Percentiles rank a stretch among this genome's conserved stretches.
These are phyloP conservation scores for Ilex aquifolium DNA, from an alignment of 257 asterid species.

Conservation along the genomic window DNA sequence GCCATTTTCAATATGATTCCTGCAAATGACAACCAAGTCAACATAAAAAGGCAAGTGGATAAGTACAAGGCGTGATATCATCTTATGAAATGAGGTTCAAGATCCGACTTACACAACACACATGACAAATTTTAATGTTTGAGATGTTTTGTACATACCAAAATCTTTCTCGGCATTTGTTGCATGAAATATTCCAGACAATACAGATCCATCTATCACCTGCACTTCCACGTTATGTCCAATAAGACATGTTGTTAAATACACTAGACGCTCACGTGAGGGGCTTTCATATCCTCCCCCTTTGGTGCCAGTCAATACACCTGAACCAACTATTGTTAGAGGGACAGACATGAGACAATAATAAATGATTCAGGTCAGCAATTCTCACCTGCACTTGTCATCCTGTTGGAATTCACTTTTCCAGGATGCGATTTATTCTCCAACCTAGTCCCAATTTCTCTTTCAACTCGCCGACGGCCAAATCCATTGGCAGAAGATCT, in stretches of 20 bases:
- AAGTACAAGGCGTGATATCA: background rate
- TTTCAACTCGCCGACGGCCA: constrained; percentile 70
- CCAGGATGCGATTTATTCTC: constrained; percentile 57
- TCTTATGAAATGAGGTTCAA: background rate
- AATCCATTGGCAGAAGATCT: constrained; percentile 73
- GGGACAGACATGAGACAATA: constrained; percentile 2
- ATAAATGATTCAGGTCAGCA: constrained; percentile 11
- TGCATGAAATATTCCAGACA: constrained; percentile 81
- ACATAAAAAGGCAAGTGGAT: no score
- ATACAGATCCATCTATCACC: constrained; percentile 76
- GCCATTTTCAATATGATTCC: constrained; percentile 95
- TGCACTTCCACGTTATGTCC: constrained; percentile 97
- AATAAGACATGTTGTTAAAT: constrained; percentile 65
- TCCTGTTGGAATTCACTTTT: constrained; percentile 40
- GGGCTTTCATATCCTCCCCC: constrained; percentile 49
- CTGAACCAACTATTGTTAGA: constrained; percentile 32
- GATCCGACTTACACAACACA: background rate
- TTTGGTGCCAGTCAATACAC: constrained; percentile 19
- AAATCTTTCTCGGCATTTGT: constrained; percentile 71
- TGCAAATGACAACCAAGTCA: constrained; percentile 19
- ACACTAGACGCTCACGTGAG: constrained; percentile 66
- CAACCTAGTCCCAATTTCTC: constrained; percentile 42
- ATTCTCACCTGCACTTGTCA: constrained; percentile 45
- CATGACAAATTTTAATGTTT: background rate
- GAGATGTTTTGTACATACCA: constrained; percentile 39